A percentile compares a stretch with the other conserved stretches of the same genome.
Evolutionary conservation across 1,284 basidiomycete species (phyloP).

Genomic region (Malassezia vespertilionis): DNA sequence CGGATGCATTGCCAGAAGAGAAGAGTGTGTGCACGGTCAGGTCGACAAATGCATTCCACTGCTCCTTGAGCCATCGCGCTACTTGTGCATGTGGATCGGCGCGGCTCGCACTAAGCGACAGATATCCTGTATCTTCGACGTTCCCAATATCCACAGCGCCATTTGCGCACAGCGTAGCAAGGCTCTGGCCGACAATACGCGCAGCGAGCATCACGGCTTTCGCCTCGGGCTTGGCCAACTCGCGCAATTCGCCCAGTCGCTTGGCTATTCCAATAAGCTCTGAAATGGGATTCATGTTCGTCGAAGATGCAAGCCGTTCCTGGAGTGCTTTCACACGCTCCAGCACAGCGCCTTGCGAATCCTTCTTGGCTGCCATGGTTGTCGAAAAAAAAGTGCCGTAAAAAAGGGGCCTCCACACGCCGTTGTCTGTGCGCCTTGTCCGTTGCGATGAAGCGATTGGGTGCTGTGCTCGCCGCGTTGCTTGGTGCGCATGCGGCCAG

Average conservation of each 20-base stretch:
- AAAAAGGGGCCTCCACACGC: no score
- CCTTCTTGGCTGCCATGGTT: no score
- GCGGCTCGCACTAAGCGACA: background rate
- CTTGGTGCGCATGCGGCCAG: background rate
- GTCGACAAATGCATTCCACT: conserved; percentile 33
- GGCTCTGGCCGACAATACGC: conserved; percentile 10
- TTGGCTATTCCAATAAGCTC: conserved; percentile 2
- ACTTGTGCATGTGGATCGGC: conserved; percentile 18
- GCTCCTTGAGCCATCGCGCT: conserved; percentile 30
- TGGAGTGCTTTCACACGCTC: conserved; percentile 13
- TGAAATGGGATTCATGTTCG: conserved; percentile 14
- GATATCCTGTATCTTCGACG: conserved; percentile 2
- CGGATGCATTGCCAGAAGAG: background rate
- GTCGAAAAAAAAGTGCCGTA: no score
- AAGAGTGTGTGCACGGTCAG: conserved; percentile 17
- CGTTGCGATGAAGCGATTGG: no score
- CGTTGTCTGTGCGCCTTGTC: no score
- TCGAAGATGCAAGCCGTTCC: conserved; percentile 6
- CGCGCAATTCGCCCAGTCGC: background rate
- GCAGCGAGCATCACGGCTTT: conserved; percentile 6
- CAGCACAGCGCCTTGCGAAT: no score
- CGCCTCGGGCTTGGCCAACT: background rate
- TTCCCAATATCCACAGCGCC: background rate
- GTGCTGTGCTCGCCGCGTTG: no score
- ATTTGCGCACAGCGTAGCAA: conserved; percentile 10